phyloP scores from a whole-genome alignment of 257 asterid genomes.

The Jasminum sambac region DNA sequence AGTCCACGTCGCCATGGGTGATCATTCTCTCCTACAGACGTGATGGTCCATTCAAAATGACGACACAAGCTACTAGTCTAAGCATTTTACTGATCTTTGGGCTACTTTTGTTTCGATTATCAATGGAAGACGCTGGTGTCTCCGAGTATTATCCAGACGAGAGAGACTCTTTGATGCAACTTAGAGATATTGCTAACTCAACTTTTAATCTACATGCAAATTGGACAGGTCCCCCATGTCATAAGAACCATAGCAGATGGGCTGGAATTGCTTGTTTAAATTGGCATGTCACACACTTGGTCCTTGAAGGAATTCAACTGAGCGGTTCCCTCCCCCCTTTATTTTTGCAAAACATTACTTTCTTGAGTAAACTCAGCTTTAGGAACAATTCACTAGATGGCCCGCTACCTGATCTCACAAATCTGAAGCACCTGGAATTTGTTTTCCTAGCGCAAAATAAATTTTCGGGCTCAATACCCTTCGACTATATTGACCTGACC shows the following conservation, averaged over 20 bases:
- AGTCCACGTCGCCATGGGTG: not conserved
- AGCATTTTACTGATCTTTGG: slow-evolving; percentile 15
- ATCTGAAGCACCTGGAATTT: slow-evolving; percentile 36
- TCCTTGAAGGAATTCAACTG: slow-evolving; percentile 49
- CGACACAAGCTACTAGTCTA: slow-evolving; percentile 14
- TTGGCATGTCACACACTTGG: slow-evolving; percentile 49
- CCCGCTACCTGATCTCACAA: slow-evolving; percentile 50
- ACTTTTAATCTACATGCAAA: slow-evolving; percentile 46
- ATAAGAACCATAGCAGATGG: slow-evolving; percentile 54
- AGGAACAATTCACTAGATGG: slow-evolving; percentile 56
- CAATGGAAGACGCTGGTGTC: not conserved
- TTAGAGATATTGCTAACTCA: slow-evolving; percentile 53
- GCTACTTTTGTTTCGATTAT: slow-evolving; percentile 4
- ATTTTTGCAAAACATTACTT: slow-evolving; percentile 47
- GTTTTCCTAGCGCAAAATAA: slow-evolving; percentile 49
- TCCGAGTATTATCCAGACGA: slow-evolving; percentile 42
- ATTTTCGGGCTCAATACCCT: slow-evolving; percentile 55
- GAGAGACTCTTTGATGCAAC: slow-evolving; percentile 54
- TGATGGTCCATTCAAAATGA: slow-evolving; percentile 24
- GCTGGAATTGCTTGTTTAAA: slow-evolving; percentile 54
- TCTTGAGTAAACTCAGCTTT: slow-evolving; percentile 53
- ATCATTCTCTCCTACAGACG: not conserved
- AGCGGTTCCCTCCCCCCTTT: slow-evolving; percentile 47
- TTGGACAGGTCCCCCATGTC: slow-evolving; percentile 85
- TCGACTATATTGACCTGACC: slow-evolving; percentile 36